Conservation (phyloP, 2,329 filamentous ascomycete genomes). For the Calycina marina region DNA sequence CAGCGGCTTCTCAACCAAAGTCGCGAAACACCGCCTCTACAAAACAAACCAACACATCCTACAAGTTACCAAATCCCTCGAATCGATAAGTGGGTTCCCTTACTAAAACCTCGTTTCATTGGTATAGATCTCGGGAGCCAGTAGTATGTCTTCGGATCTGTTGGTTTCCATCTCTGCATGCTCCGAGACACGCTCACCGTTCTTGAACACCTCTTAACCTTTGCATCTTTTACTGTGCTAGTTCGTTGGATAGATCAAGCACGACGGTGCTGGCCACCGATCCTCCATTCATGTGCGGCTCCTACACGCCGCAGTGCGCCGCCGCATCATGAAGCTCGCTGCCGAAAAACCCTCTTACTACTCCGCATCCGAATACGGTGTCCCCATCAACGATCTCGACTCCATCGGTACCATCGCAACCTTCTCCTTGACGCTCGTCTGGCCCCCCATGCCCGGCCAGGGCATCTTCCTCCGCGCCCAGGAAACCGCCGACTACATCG, state of each 20-base stretch:
- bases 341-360: conserved; percentile 46
- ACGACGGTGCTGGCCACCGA: conserved; percentile 49
- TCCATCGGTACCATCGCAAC: conserved; percentile 55
- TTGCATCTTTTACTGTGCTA: no score
- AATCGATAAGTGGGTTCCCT: no score
- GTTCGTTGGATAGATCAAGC: no score
- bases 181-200: no score
- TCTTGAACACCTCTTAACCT: no score
- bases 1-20: conserved; percentile 55
- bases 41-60: conserved; percentile 67
- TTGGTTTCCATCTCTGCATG: no score
- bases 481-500: conserved; percentile 56
- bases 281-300: conserved; percentile 54
- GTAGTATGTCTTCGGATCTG: no score
- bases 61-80: conserved; percentile 50
- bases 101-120: no score
- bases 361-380: conserved; percentile 39
- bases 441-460: conserved; percentile 55
- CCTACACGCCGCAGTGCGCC: conserved; percentile 52
- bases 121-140: no score
- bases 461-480: conserved; percentile 48
- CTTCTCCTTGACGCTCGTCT: conserved; percentile 56
- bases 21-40: conserved; percentile 49
- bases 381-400: conserved; percentile 65
- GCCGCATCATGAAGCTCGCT: conserved; percentile 46